Percentiles rank a stretch among this genome's conserved stretches.
Evolutionary conservation across 2,329 filamentous ascomycete genomes (phyloP).

Genomic region (Fusarium tupiense): DNA sequence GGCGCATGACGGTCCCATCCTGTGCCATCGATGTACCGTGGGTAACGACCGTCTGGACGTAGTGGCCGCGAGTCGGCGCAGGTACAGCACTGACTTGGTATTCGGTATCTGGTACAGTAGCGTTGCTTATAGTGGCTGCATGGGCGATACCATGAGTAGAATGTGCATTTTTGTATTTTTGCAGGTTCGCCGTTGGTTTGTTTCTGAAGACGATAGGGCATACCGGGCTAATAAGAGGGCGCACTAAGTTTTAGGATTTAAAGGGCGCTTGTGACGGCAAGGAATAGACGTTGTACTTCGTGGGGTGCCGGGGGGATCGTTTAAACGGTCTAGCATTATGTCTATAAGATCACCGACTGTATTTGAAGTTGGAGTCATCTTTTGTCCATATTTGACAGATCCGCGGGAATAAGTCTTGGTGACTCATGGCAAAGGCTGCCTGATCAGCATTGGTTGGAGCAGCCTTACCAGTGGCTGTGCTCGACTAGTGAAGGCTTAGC

Average conservation of each 20-base stretch:
- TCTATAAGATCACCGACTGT: background rate
- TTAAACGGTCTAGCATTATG: background rate
- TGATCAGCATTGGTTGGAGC: accelerated
- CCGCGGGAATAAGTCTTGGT: background rate
- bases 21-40: background rate
- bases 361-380: background rate
- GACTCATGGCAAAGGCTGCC: background rate
- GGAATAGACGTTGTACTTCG: background rate
- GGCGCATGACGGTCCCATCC: background rate
- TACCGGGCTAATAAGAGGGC: background rate
- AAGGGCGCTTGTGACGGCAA: background rate
- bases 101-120: background rate
- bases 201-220: background rate
- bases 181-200: background rate
- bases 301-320: background rate
- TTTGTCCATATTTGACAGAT: background rate
- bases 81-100: background rate
- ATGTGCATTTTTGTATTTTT: background rate
- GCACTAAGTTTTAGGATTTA: background rate
- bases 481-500: background rate
- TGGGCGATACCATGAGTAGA: background rate
- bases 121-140: background rate
- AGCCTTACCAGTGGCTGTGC: background rate
- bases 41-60: background rate
- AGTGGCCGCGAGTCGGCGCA: background rate